Evolutionary conservation across 768 basidiomycete species (phyloP).

Genomic region (Lentinula aciculospora): DNA sequence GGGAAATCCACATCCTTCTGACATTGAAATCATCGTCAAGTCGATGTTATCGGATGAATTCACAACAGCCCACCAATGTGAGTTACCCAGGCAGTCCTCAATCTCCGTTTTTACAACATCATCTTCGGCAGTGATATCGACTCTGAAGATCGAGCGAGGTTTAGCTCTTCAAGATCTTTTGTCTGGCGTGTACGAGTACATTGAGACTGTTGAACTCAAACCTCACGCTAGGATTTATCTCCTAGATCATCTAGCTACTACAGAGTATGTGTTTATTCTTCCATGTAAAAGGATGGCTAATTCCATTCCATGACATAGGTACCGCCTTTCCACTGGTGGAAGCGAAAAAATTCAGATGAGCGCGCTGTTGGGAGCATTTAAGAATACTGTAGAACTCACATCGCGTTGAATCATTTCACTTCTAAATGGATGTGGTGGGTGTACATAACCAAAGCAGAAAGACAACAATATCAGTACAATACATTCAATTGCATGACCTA

Average conservation of each 20-base stretch:
- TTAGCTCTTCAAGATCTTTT: constrained; percentile 94
- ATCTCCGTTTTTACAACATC: too few relatives aligned
- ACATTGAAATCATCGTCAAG: constrained; percentile 89
- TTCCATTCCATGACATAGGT: constrained; percentile 39
- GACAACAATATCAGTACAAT: neutral
- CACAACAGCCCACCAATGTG: constrained; percentile 82
- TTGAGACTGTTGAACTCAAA: constrained; percentile 82
- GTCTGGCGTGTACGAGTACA: constrained; percentile 85
- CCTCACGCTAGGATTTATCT: constrained; percentile 85
- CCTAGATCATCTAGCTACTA: constrained; percentile 90
- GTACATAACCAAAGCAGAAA: neutral
- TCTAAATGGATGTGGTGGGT: too few relatives aligned
- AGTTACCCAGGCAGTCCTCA: constrained; percentile 14
- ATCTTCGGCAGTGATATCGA: constrained; percentile 64
- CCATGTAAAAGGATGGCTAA: neutral
- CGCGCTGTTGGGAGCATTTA: constrained; percentile 88
- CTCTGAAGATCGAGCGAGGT: constrained; percentile 87
- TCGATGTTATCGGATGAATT: constrained; percentile 97
- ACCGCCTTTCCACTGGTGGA: constrained; percentile 87
- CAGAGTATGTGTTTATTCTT: constrained; percentile 60
- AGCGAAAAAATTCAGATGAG: constrained; percentile 94
- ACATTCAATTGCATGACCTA: neutral
- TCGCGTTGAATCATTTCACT: neutral
- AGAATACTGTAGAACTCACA: constrained; percentile 81
- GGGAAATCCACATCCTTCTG: constrained; percentile 91